These are phyloP conservation scores for Metschnikowia drakensbergensis DNA, from an alignment of 805 yeast species.

Conservation along the genomic window DNA sequence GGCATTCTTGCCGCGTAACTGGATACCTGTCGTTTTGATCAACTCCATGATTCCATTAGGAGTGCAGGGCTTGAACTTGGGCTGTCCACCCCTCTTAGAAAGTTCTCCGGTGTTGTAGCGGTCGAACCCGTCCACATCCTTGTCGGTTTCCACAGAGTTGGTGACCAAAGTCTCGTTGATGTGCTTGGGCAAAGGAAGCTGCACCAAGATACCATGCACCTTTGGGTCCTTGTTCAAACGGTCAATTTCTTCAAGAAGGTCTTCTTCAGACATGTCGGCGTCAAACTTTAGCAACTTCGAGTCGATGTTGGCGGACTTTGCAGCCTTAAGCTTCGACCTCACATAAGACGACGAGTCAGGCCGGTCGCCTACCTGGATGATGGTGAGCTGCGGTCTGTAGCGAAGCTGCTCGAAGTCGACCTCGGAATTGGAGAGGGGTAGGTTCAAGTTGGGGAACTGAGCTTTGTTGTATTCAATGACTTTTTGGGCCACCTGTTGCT, in stretches of 20 bases:
- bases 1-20: conserved; percentile 73
- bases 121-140: conserved; percentile 96
- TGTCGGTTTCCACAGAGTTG: conserved; percentile 70
- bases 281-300: conserved; percentile 65
- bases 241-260: conserved; percentile 55
- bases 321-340: conserved; percentile 86
- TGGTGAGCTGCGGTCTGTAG: conserved; percentile 73
- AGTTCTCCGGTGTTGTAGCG: conserved; percentile 86
- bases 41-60: conserved; percentile 89
- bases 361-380: conserved; percentile 85
- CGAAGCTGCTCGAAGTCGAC: conserved; percentile 28
- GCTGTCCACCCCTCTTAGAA: conserved; percentile 79
- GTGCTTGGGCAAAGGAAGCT: conserved; percentile 82
- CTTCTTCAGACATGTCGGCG: conserved; percentile 57
- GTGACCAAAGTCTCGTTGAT: conserved; percentile 78
- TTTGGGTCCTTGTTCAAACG: conserved; percentile 66
- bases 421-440: conserved; percentile 15
- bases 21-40: conserved; percentile 63
- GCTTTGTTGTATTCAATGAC: conserved; percentile 35
- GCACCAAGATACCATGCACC: conserved; percentile 85
- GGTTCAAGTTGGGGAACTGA: conserved; percentile 22
- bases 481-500: conserved; percentile 37
- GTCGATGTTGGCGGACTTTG: conserved; percentile 72
- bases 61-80: conserved; percentile 87
- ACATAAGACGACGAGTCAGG: conserved; percentile 93